A percentile compares a stretch with the other conserved stretches of the same genome.
phyloP scores from a whole-genome alignment of 169 alveolate species.

The Eimeria sp. region DNA sequence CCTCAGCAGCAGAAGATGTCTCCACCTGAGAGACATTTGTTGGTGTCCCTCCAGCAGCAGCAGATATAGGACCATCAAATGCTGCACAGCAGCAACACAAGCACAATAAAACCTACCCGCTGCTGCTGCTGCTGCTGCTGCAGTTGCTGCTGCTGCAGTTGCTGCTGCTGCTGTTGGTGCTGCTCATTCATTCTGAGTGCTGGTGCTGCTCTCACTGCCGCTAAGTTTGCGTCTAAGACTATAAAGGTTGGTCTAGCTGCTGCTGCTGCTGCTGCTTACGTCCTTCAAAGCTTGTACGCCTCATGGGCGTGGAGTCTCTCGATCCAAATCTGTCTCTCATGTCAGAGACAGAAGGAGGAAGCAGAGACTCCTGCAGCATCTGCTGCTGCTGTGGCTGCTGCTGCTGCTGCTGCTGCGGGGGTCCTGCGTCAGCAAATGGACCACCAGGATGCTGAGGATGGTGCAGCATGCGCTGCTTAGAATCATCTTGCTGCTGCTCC shows the following conservation, averaged over 20 bases:
- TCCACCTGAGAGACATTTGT: conserved; percentile 26
- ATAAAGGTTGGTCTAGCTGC: too few relatives aligned
- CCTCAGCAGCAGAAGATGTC: conserved; percentile 12
- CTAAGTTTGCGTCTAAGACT: neutral
- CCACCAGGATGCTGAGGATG: conserved; percentile 56
- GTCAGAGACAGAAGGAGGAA: neutral
- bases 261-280: conserved; percentile 33
- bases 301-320: neutral
- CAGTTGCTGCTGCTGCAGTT: too few relatives aligned
- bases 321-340: neutral
- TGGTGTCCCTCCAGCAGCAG: neutral
- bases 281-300: conserved; percentile 36
- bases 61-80: too few relatives aligned
- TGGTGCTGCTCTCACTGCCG: too few relatives aligned
- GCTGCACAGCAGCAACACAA: too few relatives aligned
- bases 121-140: too few relatives aligned
- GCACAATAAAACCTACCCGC: too few relatives aligned
- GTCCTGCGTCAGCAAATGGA: neutral
- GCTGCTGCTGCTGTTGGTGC: too few relatives aligned
- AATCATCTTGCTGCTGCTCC: conserved; percentile 36
- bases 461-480: conserved; percentile 39
- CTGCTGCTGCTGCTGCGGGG: conserved; percentile 52
- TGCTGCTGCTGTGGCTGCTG: neutral
- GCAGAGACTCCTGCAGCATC: neutral
- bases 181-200: too few relatives aligned